Base-by-base conservation (phyloP, 495 filamentous ascomycete species). In the Acidomyces sp. region DNA sequence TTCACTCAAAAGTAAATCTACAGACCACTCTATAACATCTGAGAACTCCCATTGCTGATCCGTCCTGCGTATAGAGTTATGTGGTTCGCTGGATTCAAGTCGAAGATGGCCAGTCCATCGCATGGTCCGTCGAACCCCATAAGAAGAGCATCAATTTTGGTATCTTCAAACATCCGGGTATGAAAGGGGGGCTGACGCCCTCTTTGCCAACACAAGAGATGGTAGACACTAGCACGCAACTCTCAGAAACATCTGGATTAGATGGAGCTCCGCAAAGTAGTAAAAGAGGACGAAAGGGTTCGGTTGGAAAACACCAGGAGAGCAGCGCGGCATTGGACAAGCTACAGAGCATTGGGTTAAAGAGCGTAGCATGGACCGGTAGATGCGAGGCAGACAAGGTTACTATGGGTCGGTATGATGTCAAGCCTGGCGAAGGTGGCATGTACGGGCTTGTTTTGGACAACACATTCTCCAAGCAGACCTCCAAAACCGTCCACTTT, bases 61-160 rank as follows among this genome's bases (percentile, higher is more conserved):
- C 9, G 12, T 35, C 18, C 10, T 9, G 4, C 20, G 32, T 29
- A 7, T 51, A 97, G 90, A 92, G 85, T 28, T 96, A 97, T 62
- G 84, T 97, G 50, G 82, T 96, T 30, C 85, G 90, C 52, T 97
- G 92, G 92, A 81, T 96, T 47, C 75, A 82, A 53, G 88, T 95
- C 41, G 77, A 84, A 34, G 77, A 78, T 42, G 77, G 75, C 34
- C 79, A 93, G 57, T 93, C 90, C 45, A 90, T 97, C 53, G 93
- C 87, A 4, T 97, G 90, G 90, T 94, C 83, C 55, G 76, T 96
- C 18, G 84, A 96, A 52, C 92, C 90, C 5, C 85, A 95, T 56
- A 94, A 88, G 67, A 94, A 94, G 61, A 94, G 86, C 18, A 78
- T 97, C 59, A 94, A 95, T 62, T 94, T 96, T 56, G 92, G 82